A percentile compares a stretch with the other conserved stretches of the same genome.
phyloP scores from a whole-genome alignment of 2,329 filamentous ascomycete genomes.

The Exophiala xenobiotica region DNA sequence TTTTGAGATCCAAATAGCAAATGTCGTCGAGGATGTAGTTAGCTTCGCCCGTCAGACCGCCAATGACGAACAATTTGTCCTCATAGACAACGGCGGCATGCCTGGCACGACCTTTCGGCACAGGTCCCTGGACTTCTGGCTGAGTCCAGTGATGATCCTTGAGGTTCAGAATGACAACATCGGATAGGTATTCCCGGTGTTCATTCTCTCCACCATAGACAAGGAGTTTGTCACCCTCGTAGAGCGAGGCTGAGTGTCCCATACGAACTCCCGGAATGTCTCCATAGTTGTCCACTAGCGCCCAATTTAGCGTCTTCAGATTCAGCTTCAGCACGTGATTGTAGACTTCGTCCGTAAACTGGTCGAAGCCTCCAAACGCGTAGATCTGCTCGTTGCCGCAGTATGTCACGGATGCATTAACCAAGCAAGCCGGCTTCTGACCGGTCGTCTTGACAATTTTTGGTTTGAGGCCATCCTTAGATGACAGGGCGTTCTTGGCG shows the following conservation, averaged over 20 bases:
- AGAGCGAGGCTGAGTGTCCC: conserved; percentile 94
- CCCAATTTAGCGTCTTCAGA: conserved; percentile 86
- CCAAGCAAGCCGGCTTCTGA: conserved; percentile 84
- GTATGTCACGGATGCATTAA: conserved; percentile 98
- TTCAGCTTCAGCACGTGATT: conserved; percentile 94
- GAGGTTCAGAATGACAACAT: conserved; percentile 93
- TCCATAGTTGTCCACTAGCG: conserved; percentile 90
- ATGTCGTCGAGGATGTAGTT: conserved; percentile 93
- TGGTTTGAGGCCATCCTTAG: conserved; percentile 64
- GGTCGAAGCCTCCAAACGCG: conserved; percentile 96
- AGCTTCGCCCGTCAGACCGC: conserved; percentile 90
- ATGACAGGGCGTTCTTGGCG: conserved; percentile 60
- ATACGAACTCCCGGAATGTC: conserved; percentile 27
- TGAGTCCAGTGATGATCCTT: conserved; percentile 95
- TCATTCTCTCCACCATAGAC: conserved; percentile 99
- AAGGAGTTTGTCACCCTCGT: conserved; percentile 90
- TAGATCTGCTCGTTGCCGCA: conserved; percentile 97
- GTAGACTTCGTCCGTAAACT: conserved; percentile 98
- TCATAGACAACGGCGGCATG: conserved; percentile 94
- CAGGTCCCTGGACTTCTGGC: conserved; percentile 77
- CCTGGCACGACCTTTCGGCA: conserved; percentile 85
- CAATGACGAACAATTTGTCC: conserved; percentile 93
- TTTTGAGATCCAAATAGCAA: conserved; percentile 94
- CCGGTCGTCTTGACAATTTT: conserved; percentile 76
- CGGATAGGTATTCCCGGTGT: conserved; percentile 89